phyloP scores from a whole-genome alignment of 805 yeast species.

The Starmerella vaccinii region DNA sequence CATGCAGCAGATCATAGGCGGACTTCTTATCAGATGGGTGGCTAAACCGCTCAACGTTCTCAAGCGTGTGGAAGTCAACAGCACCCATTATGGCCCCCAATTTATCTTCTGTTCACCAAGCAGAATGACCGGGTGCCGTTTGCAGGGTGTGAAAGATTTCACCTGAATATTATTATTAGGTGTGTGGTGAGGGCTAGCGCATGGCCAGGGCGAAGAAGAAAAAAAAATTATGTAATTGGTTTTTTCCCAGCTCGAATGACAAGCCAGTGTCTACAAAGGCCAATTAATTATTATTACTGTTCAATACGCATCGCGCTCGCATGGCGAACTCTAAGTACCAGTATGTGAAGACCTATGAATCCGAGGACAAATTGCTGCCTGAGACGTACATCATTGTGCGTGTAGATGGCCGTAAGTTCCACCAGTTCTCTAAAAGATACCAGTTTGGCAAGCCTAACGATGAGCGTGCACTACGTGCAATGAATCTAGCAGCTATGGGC shows the following conservation, averaged over 20 bases:
- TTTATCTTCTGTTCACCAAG: too few species aligned
- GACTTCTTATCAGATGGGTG: conserved; percentile 84
- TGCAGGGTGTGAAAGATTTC: conserved; percentile 5
- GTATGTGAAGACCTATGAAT: conserved; percentile 75
- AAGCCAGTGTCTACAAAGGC: not conserved
- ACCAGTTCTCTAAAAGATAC: conserved; percentile 60
- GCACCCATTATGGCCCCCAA: conserved; percentile 8
- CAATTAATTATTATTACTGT: not conserved
- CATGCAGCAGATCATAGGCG: conserved; percentile 69
- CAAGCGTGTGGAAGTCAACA: conserved; percentile 61
- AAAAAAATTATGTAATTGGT: conserved; percentile 5
- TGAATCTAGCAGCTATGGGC: conserved; percentile 69
- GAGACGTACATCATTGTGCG: conserved; percentile 74
- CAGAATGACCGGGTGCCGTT: not conserved
- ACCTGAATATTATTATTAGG: not conserved
- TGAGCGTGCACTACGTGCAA: conserved; percentile 56
- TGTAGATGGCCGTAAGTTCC: conserved; percentile 91
- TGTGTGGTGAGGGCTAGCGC: not conserved
- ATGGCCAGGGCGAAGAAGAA: not conserved
- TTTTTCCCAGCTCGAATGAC: not conserved
- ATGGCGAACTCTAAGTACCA: conserved; percentile 80
- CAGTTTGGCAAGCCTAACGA: conserved; percentile 85
- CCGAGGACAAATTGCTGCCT: conserved; percentile 60
- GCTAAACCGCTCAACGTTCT: conserved; percentile 72
- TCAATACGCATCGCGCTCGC: not conserved